Percentiles rank a stretch among this genome's conserved stretches.
phyloP scores from a whole-genome alignment of 495 filamentous ascomycete species.

The Hypoxylon subgilvum region DNA sequence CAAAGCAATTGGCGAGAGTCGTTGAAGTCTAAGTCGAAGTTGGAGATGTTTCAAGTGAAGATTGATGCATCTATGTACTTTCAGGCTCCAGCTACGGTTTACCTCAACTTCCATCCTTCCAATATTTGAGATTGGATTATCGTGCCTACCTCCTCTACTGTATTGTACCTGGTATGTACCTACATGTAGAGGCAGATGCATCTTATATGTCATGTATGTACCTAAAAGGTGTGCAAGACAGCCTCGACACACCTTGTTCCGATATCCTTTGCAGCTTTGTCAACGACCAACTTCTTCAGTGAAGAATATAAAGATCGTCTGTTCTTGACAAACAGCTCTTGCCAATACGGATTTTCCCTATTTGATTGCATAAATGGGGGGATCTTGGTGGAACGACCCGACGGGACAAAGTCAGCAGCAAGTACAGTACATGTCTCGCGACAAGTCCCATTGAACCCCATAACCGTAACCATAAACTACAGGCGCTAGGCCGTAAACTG shows the following conservation, averaged over 20 bases:
- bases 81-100: too few species aligned
- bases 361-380: constrained; percentile 35
- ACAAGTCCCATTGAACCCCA: constrained; percentile 22
- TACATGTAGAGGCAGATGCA: constrained; percentile 10
- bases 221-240: constrained; percentile 17
- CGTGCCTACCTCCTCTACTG: too few species aligned
- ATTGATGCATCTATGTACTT: too few species aligned
- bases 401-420: constrained; percentile 2
- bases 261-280: constrained; percentile 25
- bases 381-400: too few species aligned
- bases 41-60: too few species aligned
- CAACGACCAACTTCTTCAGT: constrained; percentile 3
- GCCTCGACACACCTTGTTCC: constrained; percentile 8
- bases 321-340: not conserved
- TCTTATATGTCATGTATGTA: not conserved
- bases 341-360: not conserved
- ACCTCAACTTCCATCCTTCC: too few species aligned
- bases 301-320: constrained; percentile 17
- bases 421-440: constrained; percentile 17
- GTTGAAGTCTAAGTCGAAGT: too few species aligned
- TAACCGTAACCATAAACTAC: constrained; percentile 28
- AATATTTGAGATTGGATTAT: too few species aligned
- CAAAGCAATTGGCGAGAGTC: too few species aligned
- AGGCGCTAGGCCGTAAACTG: constrained; percentile 20
- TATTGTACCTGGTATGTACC: too few species aligned